A percentile compares a stretch with the other conserved stretches of the same genome.
phyloP scores from a whole-genome alignment of 495 filamentous ascomycete genomes.

The Neurospora terricola region DNA sequence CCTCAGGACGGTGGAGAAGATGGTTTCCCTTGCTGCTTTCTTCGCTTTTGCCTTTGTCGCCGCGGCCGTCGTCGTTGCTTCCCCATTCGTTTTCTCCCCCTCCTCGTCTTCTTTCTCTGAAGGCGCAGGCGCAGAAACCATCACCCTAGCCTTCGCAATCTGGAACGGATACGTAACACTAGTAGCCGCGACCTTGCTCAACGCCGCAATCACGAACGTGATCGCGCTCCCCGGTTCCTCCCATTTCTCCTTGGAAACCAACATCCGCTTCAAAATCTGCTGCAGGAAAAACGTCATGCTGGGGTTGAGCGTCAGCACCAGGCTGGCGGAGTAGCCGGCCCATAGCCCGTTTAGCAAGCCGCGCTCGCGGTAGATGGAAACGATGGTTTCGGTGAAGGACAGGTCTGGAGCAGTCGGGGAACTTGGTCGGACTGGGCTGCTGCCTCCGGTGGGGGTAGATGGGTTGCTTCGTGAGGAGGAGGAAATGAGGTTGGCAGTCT shows the following conservation, averaged over 20 bases:
- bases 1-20: constrained; percentile 51
- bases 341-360: constrained; percentile 67
- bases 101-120: neutral
- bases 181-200: constrained; percentile 72
- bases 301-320: constrained; percentile 79
- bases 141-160: constrained; percentile 67
- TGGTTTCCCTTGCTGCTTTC: constrained; percentile 31
- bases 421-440: neutral
- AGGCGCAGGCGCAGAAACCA: constrained; percentile 33
- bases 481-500: constrained; percentile 48
- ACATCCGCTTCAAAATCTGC: constrained; percentile 50
- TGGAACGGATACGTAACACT: constrained; percentile 80
- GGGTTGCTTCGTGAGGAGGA: neutral
- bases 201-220: constrained; percentile 62
- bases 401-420: constrained; percentile 4
- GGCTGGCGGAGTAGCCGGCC: constrained; percentile 77
- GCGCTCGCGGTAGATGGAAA: constrained; percentile 56
- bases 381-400: constrained; percentile 49
- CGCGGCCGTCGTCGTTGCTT: neutral
- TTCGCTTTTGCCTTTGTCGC: neutral
- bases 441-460: neutral
- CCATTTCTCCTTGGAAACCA: constrained; percentile 41
- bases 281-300: constrained; percentile 80
- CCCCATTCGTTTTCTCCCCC: constrained; percentile 1
- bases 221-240: constrained; percentile 38